Conservation (phyloP, 1,284 basidiomycete genomes). For the Cutaneotrichosporon mucoides region DNA sequence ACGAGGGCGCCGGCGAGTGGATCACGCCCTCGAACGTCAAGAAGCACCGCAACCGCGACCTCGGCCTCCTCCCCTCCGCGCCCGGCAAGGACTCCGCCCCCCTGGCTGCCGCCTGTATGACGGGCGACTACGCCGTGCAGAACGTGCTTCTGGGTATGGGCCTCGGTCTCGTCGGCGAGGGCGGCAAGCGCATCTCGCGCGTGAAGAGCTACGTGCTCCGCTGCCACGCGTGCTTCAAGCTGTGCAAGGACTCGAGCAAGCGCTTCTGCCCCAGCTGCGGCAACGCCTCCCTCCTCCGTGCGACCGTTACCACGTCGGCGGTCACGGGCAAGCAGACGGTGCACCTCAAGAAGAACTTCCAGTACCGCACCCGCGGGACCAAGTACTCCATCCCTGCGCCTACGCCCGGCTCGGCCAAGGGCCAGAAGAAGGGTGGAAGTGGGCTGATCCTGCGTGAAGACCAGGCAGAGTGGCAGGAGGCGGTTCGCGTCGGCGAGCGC, state of each 20-base stretch:
- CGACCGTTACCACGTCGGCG: slow-evolving; percentile 75
- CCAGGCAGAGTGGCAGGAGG: slow-evolving; percentile 77
- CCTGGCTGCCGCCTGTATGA: slow-evolving; percentile 78
- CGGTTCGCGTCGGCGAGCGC: slow-evolving; percentile 68
- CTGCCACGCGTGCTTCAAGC: slow-evolving; percentile 99
- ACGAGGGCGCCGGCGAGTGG: slow-evolving; percentile 78
- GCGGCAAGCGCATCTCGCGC: slow-evolving; percentile 83
- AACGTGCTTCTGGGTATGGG: slow-evolving; percentile 97
- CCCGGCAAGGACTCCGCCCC: slow-evolving; percentile 16
- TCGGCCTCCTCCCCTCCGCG: slow-evolving; percentile 66
- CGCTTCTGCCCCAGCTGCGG: slow-evolving; percentile 98
- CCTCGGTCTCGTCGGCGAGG: slow-evolving; percentile 81
- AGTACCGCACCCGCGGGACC: slow-evolving; percentile 87
- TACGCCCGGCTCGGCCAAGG: slow-evolving; percentile 83
- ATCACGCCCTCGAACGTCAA: slow-evolving; percentile 89
- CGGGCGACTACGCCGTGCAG: slow-evolving; percentile 98
- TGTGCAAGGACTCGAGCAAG: slow-evolving; percentile 91
- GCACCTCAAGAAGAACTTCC: slow-evolving; percentile 91
- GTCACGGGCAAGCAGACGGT: slow-evolving; percentile 61
- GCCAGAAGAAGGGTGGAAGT: slow-evolving; percentile 61
- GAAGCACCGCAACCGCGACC: slow-evolving; percentile 80
- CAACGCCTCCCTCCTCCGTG: slow-evolving; percentile 82
- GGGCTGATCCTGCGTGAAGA: slow-evolving; percentile 84
- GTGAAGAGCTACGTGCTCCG: slow-evolving; percentile 94
- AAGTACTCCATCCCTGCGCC: slow-evolving; percentile 90